Evolutionary conservation across 495 filamentous ascomycete genomes (phyloP), one percentile per base, ranked within the genome.

Genomic region (Lophium mytilinum): DNA sequence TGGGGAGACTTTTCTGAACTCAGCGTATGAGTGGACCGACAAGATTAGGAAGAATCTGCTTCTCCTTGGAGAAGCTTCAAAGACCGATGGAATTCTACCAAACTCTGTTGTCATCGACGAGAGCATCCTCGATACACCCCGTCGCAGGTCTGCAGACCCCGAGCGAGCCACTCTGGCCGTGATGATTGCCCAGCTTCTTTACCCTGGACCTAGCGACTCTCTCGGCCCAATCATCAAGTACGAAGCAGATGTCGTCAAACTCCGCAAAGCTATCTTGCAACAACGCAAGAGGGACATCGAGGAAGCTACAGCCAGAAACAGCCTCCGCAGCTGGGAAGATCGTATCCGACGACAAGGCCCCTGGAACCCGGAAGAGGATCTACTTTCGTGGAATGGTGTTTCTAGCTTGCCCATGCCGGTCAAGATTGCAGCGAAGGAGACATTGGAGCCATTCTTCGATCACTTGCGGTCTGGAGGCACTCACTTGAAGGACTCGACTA

Each of bases 391-490:
- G 3, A 42, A 55, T 30, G 66, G 64, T 41, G 40, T 65, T 11
- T 53, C 57, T 0, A 54, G 50, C 21, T 47, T 67, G 48, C 66
- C 66, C 8, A 69, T 67, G 66, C 68, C 68, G 4, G 64, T 68
- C 14, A 45, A 66, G 41, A 59, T 67, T 50, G 55, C 61, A 33
- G 53, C 48, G 21, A 58, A 41, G 6, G 59, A 64, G 37, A 56
- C 61, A 4, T 47, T 69, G 11, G 52, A 47, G 35, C 66, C 66
- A 3, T 64, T 71, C 46, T 71, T 67, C 56, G 58, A 62, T 30
- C 60, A 66, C 43, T 52, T 71, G 10, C 52, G 42, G 4, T 39
- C 49, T 9, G 58, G 45, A 9, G 63, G 58, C 33, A 58, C 59
- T 42, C 41, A 53, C 3, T 49, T 46, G 30, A 62, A 24, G 17